Evolutionary conservation across 768 basidiomycete species (phyloP).

Genomic region (Kwoniella bestiolae): DNA sequence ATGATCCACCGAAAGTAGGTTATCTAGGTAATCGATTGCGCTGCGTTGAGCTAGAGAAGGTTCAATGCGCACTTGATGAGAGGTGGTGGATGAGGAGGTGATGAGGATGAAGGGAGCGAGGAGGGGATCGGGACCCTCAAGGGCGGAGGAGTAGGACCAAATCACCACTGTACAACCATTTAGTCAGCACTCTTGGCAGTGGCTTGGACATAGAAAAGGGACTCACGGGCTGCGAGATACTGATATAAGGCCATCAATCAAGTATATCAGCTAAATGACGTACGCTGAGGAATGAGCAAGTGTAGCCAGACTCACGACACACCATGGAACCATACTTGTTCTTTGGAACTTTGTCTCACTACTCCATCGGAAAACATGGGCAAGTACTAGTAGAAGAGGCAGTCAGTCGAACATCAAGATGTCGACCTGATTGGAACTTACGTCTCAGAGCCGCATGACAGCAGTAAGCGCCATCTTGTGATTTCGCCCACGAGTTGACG

Average conservation of each 20-base stretch:
- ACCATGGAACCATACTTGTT: constrained; percentile 25
- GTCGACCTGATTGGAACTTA: constrained; percentile 2
- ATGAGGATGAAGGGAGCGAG: constrained; percentile 23
- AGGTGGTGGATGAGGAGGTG: not conserved
- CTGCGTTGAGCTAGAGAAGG: constrained; percentile 26
- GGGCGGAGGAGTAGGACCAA: constrained; percentile 27
- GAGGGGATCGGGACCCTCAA: constrained; percentile 18
- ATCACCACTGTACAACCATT: constrained; percentile 30
- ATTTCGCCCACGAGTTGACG: constrained; percentile 27
- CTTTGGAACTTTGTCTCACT: constrained; percentile 13
- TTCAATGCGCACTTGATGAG: constrained; percentile 15
- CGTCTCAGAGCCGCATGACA: constrained; percentile 20
- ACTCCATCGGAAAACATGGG: constrained; percentile 20
- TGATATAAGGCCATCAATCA: not conserved
- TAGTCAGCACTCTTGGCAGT: too few relatives aligned
- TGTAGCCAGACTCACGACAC: constrained; percentile 24
- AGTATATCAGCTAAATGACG: not conserved
- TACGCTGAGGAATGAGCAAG: too few relatives aligned
- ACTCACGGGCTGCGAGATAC: constrained; percentile 26
- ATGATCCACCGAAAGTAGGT: constrained; percentile 2
- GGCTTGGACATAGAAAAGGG: not conserved
- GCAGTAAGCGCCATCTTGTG: constrained; percentile 24
- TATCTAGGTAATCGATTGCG: constrained; percentile 22
- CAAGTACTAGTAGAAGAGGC: constrained; percentile 3
- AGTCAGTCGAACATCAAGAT: not conserved